Evolutionary conservation across 192 early-diverging fungal genomes (phyloP).

Genomic region (Powellomyces hirtus): DNA sequence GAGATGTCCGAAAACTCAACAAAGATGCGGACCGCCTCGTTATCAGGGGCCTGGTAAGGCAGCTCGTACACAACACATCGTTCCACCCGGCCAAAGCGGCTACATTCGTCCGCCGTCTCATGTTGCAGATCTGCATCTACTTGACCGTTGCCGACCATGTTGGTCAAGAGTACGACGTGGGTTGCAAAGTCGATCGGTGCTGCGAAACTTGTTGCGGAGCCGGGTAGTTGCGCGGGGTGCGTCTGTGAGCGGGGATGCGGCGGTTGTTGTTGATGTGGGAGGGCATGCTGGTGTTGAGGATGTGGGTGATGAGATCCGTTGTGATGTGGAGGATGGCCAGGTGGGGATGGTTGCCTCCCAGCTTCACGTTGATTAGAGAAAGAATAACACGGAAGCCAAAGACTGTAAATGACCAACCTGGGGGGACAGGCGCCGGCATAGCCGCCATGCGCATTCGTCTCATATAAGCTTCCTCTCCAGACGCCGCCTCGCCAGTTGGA

Average conservation of each 20-base stretch:
- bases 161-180: conserved; percentile 62
- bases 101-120: conserved; percentile 77
- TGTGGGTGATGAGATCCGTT: neutral
- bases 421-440: too few species aligned
- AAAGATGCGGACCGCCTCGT: conserved; percentile 79
- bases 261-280: neutral
- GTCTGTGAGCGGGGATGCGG: neutral
- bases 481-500: conserved; percentile 12
- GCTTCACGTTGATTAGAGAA: too few species aligned
- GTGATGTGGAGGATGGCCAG: too few species aligned
- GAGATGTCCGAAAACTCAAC: conserved; percentile 59
- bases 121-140: conserved; percentile 71
- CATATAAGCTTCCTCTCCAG: conserved; percentile 11
- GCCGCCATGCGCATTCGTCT: conserved; percentile 1
- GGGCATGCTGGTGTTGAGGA: neutral
- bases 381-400: too few species aligned
- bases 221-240: conserved; percentile 9
- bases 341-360: too few species aligned
- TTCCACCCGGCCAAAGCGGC: conserved; percentile 72
- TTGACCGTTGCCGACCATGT: conserved; percentile 77
- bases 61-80: conserved; percentile 68
- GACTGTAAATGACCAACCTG: too few species aligned
- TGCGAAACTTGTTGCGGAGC: conserved; percentile 6
- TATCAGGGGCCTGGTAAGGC: conserved; percentile 46
- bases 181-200: conserved; percentile 11